These are phyloP conservation scores for Chlamydomonas eustigma DNA, from an alignment of 139 green algal genomes.

Conservation along the genomic window DNA sequence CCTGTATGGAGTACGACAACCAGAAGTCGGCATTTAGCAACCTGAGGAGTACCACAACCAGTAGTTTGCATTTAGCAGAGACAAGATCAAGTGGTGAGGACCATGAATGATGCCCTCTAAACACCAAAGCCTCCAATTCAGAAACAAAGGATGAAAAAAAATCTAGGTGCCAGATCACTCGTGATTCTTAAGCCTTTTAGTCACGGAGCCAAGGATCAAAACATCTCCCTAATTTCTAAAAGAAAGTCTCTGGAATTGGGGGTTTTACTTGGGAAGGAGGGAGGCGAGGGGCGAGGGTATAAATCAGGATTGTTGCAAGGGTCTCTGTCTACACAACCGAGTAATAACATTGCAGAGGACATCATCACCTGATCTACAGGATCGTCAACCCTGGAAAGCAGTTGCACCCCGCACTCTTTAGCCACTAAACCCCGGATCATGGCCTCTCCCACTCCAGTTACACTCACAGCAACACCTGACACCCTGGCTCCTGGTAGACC, in stretches of 20 bases:
- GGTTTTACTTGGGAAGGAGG: too few species aligned
- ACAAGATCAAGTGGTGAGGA: background rate
- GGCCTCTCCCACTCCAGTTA: conserved; percentile 66
- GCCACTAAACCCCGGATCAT: conserved; percentile 65
- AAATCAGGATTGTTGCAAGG: background rate
- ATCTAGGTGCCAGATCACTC: too few species aligned
- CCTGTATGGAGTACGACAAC: background rate
- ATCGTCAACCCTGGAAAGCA: background rate
- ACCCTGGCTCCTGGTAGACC: background rate
- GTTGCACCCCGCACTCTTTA: conserved; percentile 15
- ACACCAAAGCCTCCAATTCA: too few species aligned
- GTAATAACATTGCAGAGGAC: background rate
- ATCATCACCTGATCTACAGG: background rate
- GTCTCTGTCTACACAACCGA: background rate
- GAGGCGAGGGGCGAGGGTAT: too few species aligned
- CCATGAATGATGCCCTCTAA: background rate
- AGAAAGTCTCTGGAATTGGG: too few species aligned
- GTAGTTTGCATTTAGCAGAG: background rate
- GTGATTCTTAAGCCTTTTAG: background rate
- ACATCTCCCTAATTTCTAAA: background rate
- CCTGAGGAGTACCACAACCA: background rate
- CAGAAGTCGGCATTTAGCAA: background rate
- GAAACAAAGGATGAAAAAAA: too few species aligned
- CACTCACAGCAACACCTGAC: conserved; percentile 46
- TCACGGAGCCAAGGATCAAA: too few species aligned